Conservation (phyloP, 176 grass and related monocot species). For the Elaeis guineensis region DNA sequence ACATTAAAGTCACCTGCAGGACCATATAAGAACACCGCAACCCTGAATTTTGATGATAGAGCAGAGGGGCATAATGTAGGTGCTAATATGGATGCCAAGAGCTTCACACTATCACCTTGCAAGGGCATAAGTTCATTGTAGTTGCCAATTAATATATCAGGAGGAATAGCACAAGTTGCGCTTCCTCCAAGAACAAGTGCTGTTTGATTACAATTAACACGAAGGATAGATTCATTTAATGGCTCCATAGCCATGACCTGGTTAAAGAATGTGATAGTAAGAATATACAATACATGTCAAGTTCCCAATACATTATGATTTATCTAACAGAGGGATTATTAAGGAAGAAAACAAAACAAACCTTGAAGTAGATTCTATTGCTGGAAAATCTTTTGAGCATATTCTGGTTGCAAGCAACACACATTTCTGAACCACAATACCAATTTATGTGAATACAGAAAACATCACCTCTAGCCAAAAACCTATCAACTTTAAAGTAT, state of each 20-base stretch:
- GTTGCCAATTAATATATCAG: constrained; percentile 47
- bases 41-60: constrained; percentile 72
- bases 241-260: constrained; percentile 81
- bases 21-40: constrained; percentile 73
- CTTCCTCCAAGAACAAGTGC: constrained; percentile 82
- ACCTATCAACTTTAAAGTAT: constrained; percentile 69
- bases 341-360: constrained; percentile 15
- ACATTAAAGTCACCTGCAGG: constrained; percentile 48
- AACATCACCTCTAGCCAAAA: constrained; percentile 78
- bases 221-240: constrained; percentile 56
- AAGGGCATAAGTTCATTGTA: constrained; percentile 50
- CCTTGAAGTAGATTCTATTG: constrained; percentile 66
- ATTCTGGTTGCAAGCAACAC: constrained; percentile 53
- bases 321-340: too few relatives aligned
- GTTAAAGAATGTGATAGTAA: constrained; percentile 19
- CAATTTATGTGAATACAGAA: constrained; percentile 62
- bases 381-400: constrained; percentile 19
- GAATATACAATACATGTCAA: too few relatives aligned
- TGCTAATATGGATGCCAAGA: constrained; percentile 67
- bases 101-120: constrained; percentile 63
- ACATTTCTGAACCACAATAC: constrained; percentile 52
- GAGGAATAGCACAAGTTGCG: constrained; percentile 56
- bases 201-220: constrained; percentile 65
- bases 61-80: constrained; percentile 71
- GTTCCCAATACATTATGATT: too few relatives aligned